Percentiles rank a stretch among this genome's conserved stretches.
Conservation (phyloP, 1,284 basidiomycete genomes). For the Ustilago esculenta region DNA sequence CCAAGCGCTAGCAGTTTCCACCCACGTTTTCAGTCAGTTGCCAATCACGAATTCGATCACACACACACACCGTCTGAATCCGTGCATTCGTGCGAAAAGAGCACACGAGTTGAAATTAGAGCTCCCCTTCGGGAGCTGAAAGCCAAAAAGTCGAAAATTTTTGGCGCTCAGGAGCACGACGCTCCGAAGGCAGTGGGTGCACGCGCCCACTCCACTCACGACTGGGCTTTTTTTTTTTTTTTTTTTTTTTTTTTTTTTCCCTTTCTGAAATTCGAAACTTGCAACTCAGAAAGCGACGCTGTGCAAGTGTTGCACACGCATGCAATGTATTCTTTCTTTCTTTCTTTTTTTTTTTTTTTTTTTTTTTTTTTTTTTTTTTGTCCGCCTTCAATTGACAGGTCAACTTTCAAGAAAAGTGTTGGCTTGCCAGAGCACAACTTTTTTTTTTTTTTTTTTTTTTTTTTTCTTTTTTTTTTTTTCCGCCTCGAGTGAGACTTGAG, state of each 20-base stretch:
- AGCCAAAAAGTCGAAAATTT: background rate
- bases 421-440: conserved; percentile 9
- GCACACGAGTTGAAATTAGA: no score
- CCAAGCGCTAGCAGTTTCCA: background rate
- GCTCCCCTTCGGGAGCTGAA: no score
- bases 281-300: no score
- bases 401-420: conserved; percentile 39
- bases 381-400: conserved; percentile 1
- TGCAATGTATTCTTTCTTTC: conserved; percentile 24
- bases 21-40: background rate
- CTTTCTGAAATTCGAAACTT: no score
- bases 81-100: background rate
- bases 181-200: background rate
- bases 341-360: background rate
- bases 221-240: background rate
- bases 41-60: conserved; percentile 3
- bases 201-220: background rate
- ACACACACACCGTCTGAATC: background rate
- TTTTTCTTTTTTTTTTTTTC: conserved; percentile 12
- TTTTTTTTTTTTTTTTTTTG: conserved; percentile 17
- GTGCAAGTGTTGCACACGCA: background rate
- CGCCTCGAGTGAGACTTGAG: conserved; percentile 1
- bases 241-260: conserved; percentile 3
- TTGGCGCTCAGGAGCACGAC: background rate
- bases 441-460: conserved; percentile 6